Percentiles rank a stretch among this genome's conserved stretches.
phyloP scores from a whole-genome alignment of 1,139 yeast species.

The Cylindricascospora bacillispora region DNA sequence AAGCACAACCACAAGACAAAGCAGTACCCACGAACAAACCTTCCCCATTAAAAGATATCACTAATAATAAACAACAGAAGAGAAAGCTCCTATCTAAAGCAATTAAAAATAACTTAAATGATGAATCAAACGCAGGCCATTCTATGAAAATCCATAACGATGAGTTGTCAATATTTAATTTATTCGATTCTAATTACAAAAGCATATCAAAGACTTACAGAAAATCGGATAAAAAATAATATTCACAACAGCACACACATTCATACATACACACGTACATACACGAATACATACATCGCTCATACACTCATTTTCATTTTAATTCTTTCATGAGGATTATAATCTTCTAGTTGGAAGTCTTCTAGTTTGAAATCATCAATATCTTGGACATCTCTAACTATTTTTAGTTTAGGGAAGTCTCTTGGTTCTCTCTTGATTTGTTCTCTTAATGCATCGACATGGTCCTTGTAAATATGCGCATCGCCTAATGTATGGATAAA shows the following conservation, averaged over 20 bases:
- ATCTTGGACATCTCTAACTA: slow-evolving; percentile 50
- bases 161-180: slow-evolving; percentile 23
- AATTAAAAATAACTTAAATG: slow-evolving; percentile 19
- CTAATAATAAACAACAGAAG: slow-evolving; percentile 6
- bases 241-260: too few species aligned
- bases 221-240: too few species aligned
- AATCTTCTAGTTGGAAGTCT: slow-evolving; percentile 69
- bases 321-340: slow-evolving; percentile 71
- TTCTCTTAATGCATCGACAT: slow-evolving; percentile 74
- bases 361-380: slow-evolving; percentile 85
- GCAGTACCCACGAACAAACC: not conserved
- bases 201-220: too few species aligned
- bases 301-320: slow-evolving; percentile 82
- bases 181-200: slow-evolving; percentile 13
- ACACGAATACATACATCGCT: too few species aligned
- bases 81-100: slow-evolving; percentile 20
- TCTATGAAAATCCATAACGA: slow-evolving; percentile 16
- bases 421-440: slow-evolving; percentile 69
- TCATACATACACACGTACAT: too few species aligned
- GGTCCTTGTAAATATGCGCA: slow-evolving; percentile 88
- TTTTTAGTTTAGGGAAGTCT: slow-evolving; percentile 62
- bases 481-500: slow-evolving; percentile 94
- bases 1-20: not conserved
- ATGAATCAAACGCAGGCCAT: slow-evolving; percentile 11
- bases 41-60: slow-evolving; percentile 5